Conservation (phyloP, 495 filamentous ascomycete species). For the Hypoxylon fragiforme region DNA sequence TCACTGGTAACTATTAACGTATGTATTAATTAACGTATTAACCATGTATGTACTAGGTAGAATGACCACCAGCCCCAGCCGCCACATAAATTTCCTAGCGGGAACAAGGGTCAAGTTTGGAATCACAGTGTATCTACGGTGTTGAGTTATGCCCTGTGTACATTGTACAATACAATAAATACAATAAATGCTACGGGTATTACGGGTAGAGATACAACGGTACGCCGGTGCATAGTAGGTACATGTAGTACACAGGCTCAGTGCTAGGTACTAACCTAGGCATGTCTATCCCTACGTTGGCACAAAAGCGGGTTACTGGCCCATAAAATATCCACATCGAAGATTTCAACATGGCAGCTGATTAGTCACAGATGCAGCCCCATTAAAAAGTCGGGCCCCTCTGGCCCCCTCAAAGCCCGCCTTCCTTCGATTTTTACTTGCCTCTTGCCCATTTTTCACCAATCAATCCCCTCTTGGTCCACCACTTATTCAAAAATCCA, state of each 20-base stretch:
- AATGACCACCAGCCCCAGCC: conserved; percentile 29
- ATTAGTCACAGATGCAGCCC: conserved; percentile 41
- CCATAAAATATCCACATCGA: conserved; percentile 23
- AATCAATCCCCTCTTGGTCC: conserved; percentile 43
- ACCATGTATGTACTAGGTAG: not conserved
- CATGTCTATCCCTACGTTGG: conserved; percentile 25
- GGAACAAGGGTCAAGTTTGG: conserved; percentile 8
- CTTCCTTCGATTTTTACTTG: conserved; percentile 38
- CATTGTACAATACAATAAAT: no score
- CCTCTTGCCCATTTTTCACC: conserved; percentile 37
- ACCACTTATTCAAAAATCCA: conserved; percentile 37
- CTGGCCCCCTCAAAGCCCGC: conserved; percentile 24
- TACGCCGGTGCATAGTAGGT: no score
- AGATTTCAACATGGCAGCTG: conserved; percentile 40
- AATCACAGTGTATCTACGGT: no score
- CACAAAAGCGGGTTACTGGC: conserved; percentile 14
- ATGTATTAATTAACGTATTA: no score
- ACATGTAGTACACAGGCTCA: no score
- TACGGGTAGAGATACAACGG: no score
- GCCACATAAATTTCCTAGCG: conserved; percentile 25
- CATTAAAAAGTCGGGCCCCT: conserved; percentile 39
- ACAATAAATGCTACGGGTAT: no score
- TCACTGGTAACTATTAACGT: no score
- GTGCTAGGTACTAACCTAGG: not conserved
- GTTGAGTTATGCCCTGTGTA: no score